Evolutionary conservation across 2,329 filamentous ascomycete genomes (phyloP), one percentile per base, ranked within the genome.

Genomic region (Aspergillus felis): DNA sequence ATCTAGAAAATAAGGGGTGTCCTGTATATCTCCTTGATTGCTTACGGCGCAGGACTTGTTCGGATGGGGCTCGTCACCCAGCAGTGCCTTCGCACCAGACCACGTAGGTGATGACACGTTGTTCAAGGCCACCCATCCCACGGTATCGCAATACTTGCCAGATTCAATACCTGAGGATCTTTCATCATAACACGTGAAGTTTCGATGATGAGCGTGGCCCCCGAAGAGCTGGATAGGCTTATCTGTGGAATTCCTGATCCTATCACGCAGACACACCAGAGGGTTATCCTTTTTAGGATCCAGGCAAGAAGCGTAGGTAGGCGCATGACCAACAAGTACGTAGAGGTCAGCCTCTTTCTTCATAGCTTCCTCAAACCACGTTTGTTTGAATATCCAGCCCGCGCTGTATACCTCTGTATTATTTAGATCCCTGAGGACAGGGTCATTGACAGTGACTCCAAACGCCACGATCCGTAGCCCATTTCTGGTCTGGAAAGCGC

Each of bases 91-190:
- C 62, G 88, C 81, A 17, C 86, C 86, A 51, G 79, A 27, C 32
- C 47, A 55, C 2, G 35, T 29, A 25, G 47, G 17, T 3, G 47
- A 47, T 20, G 14, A 17, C 9, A 55, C 35, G 6, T 53, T 22
- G 20, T 41, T 81, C 73, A 88, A 81, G n/a, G 84, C 82, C 24
- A 87, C 68, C 83, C 84, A 89, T 25, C 86, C 86, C 0, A 88
- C 76, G 1, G 86, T 88, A 73, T 89, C 86, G 67, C 86, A 88
- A 71, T 88, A 89, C 53, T 84, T 79, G 5, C 84, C 85, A 2
- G 85, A 84, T 63, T 87, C 85, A 8, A 88, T 75, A 0, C 80
- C 85, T 4, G 85, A 85, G 5, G 83, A 81, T 63, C 79, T 81
- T 56, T 83, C 79, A 66, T 89, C 86, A 60, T 84, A 87, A 2